Evolutionary conservation across 108 stramenopile species (phyloP).

Genomic region (Pseudonitzschia multiseries): DNA sequence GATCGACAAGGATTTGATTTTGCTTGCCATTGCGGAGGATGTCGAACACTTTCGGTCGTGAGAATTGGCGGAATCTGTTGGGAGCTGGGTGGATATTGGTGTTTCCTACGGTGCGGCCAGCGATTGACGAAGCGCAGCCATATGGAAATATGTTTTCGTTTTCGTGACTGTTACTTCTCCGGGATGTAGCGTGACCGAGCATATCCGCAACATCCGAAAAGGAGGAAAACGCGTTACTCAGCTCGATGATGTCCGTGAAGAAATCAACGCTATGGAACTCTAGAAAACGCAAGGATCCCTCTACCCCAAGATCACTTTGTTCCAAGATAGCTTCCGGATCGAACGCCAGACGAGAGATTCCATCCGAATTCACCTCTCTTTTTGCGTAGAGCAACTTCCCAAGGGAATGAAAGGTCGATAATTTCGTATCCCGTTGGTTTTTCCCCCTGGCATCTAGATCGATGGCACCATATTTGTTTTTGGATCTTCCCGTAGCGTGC

Average conservation of each 20-base stretch:
- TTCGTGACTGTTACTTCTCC: not conserved
- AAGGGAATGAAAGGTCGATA: conserved; percentile 85
- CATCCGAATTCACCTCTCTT: conserved; percentile 31
- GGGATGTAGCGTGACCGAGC: conserved; percentile 33
- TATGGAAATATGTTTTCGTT: conserved; percentile 41
- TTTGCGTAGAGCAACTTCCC: conserved; percentile 91
- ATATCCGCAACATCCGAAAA: conserved; percentile 69
- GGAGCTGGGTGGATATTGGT: conserved; percentile 73
- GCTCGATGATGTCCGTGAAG: conserved; percentile 75
- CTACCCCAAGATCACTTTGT: conserved; percentile 64
- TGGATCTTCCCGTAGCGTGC: conserved; percentile 23
- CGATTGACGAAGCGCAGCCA: conserved; percentile 58
- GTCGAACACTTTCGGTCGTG: conserved; percentile 70
- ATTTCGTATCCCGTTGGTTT: conserved; percentile 52
- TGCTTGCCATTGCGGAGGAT: conserved; percentile 59
- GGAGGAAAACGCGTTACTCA: conserved; percentile 50
- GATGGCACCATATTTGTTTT: not conserved
- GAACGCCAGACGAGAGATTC: conserved; percentile 57
- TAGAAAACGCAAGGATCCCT: conserved; percentile 68
- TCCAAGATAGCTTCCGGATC: conserved; percentile 78
- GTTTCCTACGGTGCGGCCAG: conserved; percentile 62
- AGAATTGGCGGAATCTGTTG: conserved; percentile 67
- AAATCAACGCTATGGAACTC: conserved; percentile 81
- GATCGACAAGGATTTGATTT: conserved; percentile 55
- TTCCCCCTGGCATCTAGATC: not conserved